phyloP scores from a whole-genome alignment of 352 stramenopile genomes.

The Aphanomyces invadans region DNA sequence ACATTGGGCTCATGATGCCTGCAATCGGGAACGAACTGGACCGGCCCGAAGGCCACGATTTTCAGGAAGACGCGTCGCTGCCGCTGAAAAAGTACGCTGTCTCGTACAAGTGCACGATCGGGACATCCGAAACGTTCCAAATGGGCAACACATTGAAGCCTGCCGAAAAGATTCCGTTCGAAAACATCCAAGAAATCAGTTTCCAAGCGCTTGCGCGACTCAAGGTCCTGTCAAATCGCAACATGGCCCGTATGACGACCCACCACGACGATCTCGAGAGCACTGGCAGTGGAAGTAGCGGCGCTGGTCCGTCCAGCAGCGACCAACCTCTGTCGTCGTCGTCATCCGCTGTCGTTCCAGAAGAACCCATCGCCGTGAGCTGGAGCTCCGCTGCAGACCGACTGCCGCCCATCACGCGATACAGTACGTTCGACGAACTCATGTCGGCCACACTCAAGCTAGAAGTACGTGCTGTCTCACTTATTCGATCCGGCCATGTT shows the following conservation, averaged over 20 bases:
- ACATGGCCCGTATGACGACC: constrained; percentile 6
- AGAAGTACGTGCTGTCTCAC: constrained; percentile 36
- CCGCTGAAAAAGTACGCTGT: constrained; percentile 84
- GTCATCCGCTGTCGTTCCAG: constrained; percentile 35
- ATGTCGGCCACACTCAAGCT: constrained; percentile 84
- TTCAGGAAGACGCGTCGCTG: constrained; percentile 81
- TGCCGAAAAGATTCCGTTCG: constrained; percentile 60
- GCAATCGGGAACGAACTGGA: constrained; percentile 84
- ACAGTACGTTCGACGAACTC: constrained; percentile 86
- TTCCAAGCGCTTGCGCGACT: constrained; percentile 79
- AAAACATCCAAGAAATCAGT: constrained; percentile 78
- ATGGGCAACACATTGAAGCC: constrained; percentile 80
- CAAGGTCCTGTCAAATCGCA: constrained; percentile 68
- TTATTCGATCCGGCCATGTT: no score
- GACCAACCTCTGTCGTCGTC: background rate
- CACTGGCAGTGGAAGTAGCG: background rate
- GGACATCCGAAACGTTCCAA: constrained; percentile 81
- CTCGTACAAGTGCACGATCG: constrained; percentile 86
- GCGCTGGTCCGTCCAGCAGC: background rate
- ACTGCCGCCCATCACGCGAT: constrained; percentile 72
- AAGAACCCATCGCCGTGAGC: constrained; percentile 66
- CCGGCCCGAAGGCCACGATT: constrained; percentile 81
- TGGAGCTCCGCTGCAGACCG: constrained; percentile 65
- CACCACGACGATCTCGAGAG: background rate
- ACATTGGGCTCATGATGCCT: constrained; percentile 84